Percentiles rank a stretch among this genome's conserved stretches.
Conservation (phyloP, 768 basidiomycete genomes). For the Serendipita indica region DNA sequence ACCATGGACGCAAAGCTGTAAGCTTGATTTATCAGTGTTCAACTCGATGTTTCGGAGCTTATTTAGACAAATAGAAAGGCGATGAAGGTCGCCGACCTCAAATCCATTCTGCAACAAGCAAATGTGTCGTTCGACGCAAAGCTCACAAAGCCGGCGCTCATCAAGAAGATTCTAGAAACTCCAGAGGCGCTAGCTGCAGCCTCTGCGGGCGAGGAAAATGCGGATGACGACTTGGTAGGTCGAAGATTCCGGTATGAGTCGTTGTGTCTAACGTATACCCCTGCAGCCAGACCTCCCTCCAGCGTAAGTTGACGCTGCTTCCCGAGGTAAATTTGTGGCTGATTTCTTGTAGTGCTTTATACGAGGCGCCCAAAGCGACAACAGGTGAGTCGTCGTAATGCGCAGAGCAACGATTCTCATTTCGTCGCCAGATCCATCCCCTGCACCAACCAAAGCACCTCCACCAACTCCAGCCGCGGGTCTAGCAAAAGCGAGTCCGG, state of each 20-base stretch:
- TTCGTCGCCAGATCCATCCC: background rate
- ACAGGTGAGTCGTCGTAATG: background rate
- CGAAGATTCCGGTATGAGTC: background rate
- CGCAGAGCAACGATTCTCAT: background rate
- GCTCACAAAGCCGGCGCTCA: slow-evolving; percentile 52
- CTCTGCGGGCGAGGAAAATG: slow-evolving; percentile 20
- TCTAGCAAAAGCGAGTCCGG: background rate
- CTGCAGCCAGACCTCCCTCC: slow-evolving; percentile 1
- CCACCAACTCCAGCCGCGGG: background rate
- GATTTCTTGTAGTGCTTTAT: background rate
- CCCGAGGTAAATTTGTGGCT: background rate
- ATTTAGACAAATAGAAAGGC: slow-evolving; percentile 30
- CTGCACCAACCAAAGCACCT: background rate
- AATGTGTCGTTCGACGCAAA: slow-evolving; percentile 35
- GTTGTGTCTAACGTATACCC: background rate
- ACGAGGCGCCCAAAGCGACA: background rate
- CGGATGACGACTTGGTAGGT: background rate
- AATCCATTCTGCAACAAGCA: slow-evolving; percentile 42
- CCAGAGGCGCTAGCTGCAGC: slow-evolving; percentile 37
- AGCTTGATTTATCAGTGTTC: background rate
- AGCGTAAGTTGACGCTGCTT: background rate
- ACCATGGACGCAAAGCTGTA: background rate
- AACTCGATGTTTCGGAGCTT: background rate
- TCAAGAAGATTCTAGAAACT: slow-evolving; percentile 42
- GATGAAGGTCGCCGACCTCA: slow-evolving; percentile 61